These are phyloP conservation scores for Volutella citrinella DNA, from an alignment of 2,329 filamentous ascomycete genomes.

Conservation along the genomic window DNA sequence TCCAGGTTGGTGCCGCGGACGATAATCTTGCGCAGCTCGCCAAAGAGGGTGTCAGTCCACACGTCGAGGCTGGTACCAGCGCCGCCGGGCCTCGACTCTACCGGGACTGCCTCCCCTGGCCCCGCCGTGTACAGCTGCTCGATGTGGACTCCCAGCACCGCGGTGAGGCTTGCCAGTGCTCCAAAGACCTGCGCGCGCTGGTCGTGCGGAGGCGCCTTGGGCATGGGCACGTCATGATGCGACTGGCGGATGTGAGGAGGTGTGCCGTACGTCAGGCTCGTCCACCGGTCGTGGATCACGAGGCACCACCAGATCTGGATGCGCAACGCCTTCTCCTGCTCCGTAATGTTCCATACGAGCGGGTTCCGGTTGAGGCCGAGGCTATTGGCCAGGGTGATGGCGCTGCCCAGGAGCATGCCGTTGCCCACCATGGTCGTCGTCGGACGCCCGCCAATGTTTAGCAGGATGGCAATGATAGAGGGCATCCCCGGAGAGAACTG, in stretches of 20 bases:
- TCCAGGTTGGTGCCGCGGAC: constrained; percentile 39
- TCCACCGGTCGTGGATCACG: constrained; percentile 54
- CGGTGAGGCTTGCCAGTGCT: constrained; percentile 42
- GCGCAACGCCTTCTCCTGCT: constrained; percentile 47
- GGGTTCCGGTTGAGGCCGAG: constrained; percentile 54
- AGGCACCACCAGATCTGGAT: constrained; percentile 57
- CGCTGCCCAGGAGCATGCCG: constrained; percentile 46
- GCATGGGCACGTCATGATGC: constrained; percentile 48
- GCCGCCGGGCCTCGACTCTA: no score
- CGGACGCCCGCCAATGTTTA: constrained; percentile 59
- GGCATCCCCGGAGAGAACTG: constrained; percentile 57
- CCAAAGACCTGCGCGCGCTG: constrained; percentile 39
- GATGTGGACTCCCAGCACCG: constrained; percentile 31
- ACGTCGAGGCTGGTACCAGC: constrained; percentile 32
- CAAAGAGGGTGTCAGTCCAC: constrained; percentile 43
- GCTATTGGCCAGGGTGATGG: constrained; percentile 50
- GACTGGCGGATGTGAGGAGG: constrained; percentile 43
- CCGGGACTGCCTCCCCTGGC: constrained; percentile 20
- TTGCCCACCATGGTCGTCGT: constrained; percentile 60
- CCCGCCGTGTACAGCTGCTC: constrained; percentile 35
- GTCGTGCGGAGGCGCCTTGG: constrained; percentile 21
- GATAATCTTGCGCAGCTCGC: constrained; percentile 36
- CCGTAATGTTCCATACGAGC: constrained; percentile 48
- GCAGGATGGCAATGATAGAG: constrained; percentile 53
- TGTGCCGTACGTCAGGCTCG: constrained; percentile 51